Conservation (phyloP, 139 green algal genomes). For the Chlamydomonas sp. region DNA sequence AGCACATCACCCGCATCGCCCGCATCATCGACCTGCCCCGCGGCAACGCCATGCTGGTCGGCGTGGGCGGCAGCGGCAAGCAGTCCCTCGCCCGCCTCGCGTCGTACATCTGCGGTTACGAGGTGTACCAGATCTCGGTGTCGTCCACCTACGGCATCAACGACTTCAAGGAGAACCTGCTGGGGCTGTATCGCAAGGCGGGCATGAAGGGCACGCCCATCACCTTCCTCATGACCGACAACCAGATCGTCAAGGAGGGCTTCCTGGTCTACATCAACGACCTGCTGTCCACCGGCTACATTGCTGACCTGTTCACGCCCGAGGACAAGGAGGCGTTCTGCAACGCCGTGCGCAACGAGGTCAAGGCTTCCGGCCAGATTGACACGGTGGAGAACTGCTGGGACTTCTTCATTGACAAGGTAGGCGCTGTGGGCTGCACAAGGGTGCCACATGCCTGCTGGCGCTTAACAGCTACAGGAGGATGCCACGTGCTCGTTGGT, state of each 20-base stretch:
- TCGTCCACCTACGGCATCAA: conserved; percentile 78
- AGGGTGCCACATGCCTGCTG: too few species aligned
- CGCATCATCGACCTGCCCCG: conserved; percentile 84
- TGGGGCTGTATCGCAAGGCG: conserved; percentile 81
- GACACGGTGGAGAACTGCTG: conserved; percentile 88
- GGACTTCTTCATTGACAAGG: conserved; percentile 93
- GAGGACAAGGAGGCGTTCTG: conserved; percentile 87
- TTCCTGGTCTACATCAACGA: conserved; percentile 96
- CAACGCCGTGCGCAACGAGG: conserved; percentile 88
- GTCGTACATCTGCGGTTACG: conserved; percentile 83
- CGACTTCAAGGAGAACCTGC: conserved; percentile 90
- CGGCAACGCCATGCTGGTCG: conserved; percentile 90
- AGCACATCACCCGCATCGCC: conserved; percentile 85
- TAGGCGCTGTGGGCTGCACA: conserved; percentile 18
- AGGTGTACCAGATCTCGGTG: conserved; percentile 87
- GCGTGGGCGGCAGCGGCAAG: conserved; percentile 84
- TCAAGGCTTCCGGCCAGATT: conserved; percentile 81
- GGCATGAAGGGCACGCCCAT: conserved; percentile 78
- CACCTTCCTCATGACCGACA: conserved; percentile 91
- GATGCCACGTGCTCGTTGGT: too few species aligned
- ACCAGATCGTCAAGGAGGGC: conserved; percentile 88
- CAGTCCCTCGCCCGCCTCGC: conserved; percentile 82
- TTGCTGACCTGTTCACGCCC: conserved; percentile 81
- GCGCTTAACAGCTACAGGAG: too few species aligned
- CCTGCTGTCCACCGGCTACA: conserved; percentile 84